Percentiles rank a stretch among this genome's conserved stretches.
These are phyloP conservation scores for Fusarium miscanthi DNA, from an alignment of 2,329 filamentous ascomycete genomes.

Conservation along the genomic window DNA sequence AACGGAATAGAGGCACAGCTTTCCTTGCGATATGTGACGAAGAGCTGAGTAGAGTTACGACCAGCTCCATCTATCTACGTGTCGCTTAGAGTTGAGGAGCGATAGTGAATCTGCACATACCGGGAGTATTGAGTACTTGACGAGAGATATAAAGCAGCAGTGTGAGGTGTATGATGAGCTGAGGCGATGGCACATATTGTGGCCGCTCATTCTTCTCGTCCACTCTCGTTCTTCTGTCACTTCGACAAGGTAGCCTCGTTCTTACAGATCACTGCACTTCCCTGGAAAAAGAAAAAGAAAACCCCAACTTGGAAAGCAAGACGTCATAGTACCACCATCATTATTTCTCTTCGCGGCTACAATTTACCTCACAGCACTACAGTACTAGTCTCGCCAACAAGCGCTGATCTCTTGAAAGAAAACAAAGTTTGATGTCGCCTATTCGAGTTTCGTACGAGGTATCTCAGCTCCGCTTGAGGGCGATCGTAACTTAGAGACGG, in stretches of 20 bases:
- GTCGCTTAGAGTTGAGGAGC: conserved; percentile 40
- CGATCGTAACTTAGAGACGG: conserved; percentile 44
- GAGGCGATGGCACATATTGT: conserved; percentile 30
- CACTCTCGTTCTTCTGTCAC: conserved; percentile 23
- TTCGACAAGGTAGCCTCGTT: conserved; percentile 27
- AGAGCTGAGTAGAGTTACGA: conserved; percentile 25
- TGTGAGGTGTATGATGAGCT: conserved; percentile 30
- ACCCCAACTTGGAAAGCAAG: conserved; percentile 1
- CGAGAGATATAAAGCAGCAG: conserved; percentile 41
- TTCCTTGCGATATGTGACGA: conserved; percentile 26
- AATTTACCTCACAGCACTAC: conserved; percentile 14
- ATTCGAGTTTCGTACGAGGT: conserved; percentile 25
- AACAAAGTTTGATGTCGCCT: conserved; percentile 30
- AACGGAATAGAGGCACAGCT: conserved; percentile 27
- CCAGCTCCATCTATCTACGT: conserved; percentile 43
- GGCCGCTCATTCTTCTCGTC: conserved; percentile 26
- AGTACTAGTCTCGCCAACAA: conserved; percentile 2
- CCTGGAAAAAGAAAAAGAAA: conserved; percentile 23
- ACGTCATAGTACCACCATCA: conserved; percentile 32
- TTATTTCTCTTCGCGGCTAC: background rate
- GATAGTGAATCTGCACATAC: conserved; percentile 27
- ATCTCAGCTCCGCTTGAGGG: conserved; percentile 29
- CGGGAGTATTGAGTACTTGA: conserved; percentile 42
- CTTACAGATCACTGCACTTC: conserved; percentile 21
- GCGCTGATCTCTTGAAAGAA: conserved; percentile 33